A percentile compares a stretch with the other conserved stretches of the same genome.
Conservation (phyloP, 31 red algal genomes). For the Odonthalia washingtoniensis region DNA sequence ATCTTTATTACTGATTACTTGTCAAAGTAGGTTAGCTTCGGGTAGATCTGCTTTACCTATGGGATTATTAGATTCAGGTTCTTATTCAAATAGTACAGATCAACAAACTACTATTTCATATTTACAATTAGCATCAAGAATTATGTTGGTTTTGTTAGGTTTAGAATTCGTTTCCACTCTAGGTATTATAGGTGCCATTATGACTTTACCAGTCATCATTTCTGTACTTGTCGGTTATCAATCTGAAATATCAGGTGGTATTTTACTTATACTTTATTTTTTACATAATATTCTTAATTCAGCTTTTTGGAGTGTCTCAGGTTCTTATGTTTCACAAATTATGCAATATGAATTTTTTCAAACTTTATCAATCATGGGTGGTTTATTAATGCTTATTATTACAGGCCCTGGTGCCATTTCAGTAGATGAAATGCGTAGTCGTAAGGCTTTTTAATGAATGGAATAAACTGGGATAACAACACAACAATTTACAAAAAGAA, state of each 20-base stretch:
- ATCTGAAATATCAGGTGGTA: slow-evolving; percentile 72
- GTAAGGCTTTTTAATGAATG: slow-evolving; percentile 77
- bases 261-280: slow-evolving; percentile 87
- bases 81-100: slow-evolving; percentile 54
- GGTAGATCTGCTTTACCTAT: slow-evolving; percentile 82
- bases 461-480: neutral
- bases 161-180: slow-evolving; percentile 91
- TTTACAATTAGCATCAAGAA: slow-evolving; percentile 87
- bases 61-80: slow-evolving; percentile 84
- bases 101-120: slow-evolving; percentile 76
- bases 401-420: slow-evolving; percentile 90
- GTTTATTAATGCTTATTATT: slow-evolving; percentile 85
- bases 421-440: slow-evolving; percentile 83
- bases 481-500: slow-evolving; percentile 37
- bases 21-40: slow-evolving; percentile 70
- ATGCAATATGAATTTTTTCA: slow-evolving; percentile 98
- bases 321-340: slow-evolving; percentile 75
- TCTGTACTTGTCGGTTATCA: slow-evolving; percentile 89
- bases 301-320: slow-evolving; percentile 91
- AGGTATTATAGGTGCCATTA: slow-evolving; percentile 75
- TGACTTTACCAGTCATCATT: slow-evolving; percentile 92
- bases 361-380: slow-evolving; percentile 98
- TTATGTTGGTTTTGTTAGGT: slow-evolving; percentile 89
- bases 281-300: slow-evolving; percentile 93
- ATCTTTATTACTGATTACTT: slow-evolving; percentile 86